A percentile compares a stretch with the other conserved stretches of the same genome.
Evolutionary conservation across 202 grass and related monocot species (phyloP).

Genomic region (Zizania palustris): DNA sequence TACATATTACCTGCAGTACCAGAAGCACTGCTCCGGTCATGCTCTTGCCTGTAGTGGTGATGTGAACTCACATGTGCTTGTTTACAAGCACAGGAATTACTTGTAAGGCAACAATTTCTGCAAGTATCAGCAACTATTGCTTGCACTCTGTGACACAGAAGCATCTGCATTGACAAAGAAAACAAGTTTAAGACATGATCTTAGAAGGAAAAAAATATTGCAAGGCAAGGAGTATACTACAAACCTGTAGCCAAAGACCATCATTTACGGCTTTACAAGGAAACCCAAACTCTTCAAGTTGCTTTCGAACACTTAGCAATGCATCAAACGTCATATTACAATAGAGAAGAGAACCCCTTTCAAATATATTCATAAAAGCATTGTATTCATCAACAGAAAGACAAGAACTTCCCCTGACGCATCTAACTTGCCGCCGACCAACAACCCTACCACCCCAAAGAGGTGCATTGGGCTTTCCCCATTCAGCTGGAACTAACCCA

Average conservation of each 20-base stretch:
- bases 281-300: slow-evolving; percentile 97
- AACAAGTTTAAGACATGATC: slow-evolving; percentile 15
- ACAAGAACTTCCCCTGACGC: slow-evolving; percentile 57
- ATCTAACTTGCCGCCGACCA: slow-evolving; percentile 72
- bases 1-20: slow-evolving; percentile 70
- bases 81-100: slow-evolving; percentile 87
- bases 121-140: slow-evolving; percentile 89
- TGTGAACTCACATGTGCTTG: slow-evolving; percentile 79
- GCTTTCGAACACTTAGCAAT: slow-evolving; percentile 80
- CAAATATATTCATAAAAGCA: slow-evolving; percentile 98
- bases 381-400: slow-evolving; percentile 80
- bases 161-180: slow-evolving; percentile 73
- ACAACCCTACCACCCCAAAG: slow-evolving; percentile 86
- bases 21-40: slow-evolving; percentile 74
- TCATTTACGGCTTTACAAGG: slow-evolving; percentile 98
- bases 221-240: slow-evolving; percentile 24
- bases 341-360: slow-evolving; percentile 94
- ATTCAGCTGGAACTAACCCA: slow-evolving; percentile 55
- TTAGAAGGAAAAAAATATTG: slow-evolving; percentile 26
- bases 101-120: slow-evolving; percentile 89
- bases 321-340: slow-evolving; percentile 99
- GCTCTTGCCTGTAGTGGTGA: slow-evolving; percentile 82
- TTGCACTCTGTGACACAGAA: slow-evolving; percentile 89
- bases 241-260: slow-evolving; percentile 97
- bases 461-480: slow-evolving; percentile 67